phyloP scores from a whole-genome alignment of 1,139 yeast species.

The Hyphopichia wangnamkhiaoensis region DNA sequence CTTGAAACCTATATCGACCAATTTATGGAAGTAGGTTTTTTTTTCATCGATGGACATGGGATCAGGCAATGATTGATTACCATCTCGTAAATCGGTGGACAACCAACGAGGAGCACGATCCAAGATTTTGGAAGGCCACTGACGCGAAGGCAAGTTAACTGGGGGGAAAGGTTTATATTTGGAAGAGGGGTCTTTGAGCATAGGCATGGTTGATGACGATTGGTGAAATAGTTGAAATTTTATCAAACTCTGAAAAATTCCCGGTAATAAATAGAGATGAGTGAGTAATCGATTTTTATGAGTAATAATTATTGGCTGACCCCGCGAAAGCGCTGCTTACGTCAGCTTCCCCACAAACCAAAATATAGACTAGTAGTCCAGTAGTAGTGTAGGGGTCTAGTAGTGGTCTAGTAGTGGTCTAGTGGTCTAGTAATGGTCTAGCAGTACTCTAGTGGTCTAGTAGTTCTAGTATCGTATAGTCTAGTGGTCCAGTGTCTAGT shows the following conservation, averaged over 20 bases:
- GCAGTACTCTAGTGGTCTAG: no score
- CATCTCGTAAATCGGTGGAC: constrained; percentile 93
- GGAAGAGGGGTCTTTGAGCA: constrained; percentile 68
- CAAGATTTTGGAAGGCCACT: constrained; percentile 82
- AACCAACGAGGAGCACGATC: constrained; percentile 93
- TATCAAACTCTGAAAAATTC: neutral
- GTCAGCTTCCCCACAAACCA: no score
- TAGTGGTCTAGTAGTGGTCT: no score
- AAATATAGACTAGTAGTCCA: no score
- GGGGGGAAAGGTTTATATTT: constrained; percentile 76
- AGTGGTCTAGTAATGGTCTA: no score
- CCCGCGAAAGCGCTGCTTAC: no score
- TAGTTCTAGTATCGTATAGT: no score
- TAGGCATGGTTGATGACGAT: constrained; percentile 18
- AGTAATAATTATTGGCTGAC: no score
- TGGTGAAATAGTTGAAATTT: neutral
- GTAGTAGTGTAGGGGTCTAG: no score
- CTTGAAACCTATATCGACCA: constrained; percentile 89
- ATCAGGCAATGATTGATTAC: constrained; percentile 95
- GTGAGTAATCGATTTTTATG: no score
- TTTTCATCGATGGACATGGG: constrained; percentile 93
- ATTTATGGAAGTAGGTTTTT: constrained; percentile 80
- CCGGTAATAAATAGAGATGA: no score
- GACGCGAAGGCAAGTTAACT: constrained; percentile 69
- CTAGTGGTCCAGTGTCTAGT: no score